A percentile compares a stretch with the other conserved stretches of the same genome.
phyloP scores from a whole-genome alignment of 2,329 filamentous ascomycete species.

The Trichophyton verrucosum region DNA sequence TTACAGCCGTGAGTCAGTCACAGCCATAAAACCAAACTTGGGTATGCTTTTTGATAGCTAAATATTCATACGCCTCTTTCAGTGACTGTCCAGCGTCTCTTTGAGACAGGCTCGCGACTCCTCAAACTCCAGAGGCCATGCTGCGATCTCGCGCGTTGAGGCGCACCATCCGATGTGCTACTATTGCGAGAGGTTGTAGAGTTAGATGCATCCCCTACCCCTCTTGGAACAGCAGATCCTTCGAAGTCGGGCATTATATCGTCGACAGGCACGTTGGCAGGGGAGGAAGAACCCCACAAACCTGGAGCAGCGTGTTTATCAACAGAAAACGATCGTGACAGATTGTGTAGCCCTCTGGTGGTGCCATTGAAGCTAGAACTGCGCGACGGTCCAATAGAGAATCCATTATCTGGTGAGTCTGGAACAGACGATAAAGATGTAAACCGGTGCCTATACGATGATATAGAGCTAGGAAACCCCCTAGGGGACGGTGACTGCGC shows the following conservation, averaged over 20 bases:
- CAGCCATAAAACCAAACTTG: no score
- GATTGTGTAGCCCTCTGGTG: constrained; percentile 10
- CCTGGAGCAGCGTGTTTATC: constrained; percentile 18
- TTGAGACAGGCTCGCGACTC: constrained; percentile 18
- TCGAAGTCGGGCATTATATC: constrained; percentile 29
- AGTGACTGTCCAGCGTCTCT: constrained; percentile 29
- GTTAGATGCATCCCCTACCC: neutral
- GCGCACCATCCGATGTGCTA: neutral
- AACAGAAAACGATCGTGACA: constrained; percentile 9
- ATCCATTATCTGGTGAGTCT: constrained; percentile 17
- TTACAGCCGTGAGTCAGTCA: no score
- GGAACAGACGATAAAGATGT: constrained; percentile 18
- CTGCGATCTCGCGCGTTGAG: constrained; percentile 21
- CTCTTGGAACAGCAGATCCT: neutral
- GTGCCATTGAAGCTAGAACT: constrained; percentile 2
- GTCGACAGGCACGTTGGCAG: constrained; percentile 18
- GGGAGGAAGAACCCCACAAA: constrained; percentile 25
- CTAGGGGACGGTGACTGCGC: constrained; percentile 14
- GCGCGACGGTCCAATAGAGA: constrained; percentile 15
- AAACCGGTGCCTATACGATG: constrained; percentile 25
- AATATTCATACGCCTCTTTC: constrained; percentile 17
- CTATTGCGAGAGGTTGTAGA: neutral
- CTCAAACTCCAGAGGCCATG: constrained; percentile 27
- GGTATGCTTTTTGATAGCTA: neutral
- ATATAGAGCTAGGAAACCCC: constrained; percentile 17